Conservation (phyloP, 345 rosid genomes). For the Clausena lansium region DNA sequence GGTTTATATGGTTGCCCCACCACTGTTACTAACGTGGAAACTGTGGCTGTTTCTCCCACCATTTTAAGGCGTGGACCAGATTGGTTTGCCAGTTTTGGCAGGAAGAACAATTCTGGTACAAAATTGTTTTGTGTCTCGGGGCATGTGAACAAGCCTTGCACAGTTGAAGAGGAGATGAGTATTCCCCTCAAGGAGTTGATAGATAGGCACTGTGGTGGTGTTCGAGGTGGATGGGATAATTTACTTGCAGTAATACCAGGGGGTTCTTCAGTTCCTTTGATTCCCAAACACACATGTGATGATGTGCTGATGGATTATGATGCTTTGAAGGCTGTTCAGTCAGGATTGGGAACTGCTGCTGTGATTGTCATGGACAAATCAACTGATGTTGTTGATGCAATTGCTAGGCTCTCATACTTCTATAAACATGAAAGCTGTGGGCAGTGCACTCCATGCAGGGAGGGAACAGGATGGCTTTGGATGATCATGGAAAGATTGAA, state of each 20-base stretch:
- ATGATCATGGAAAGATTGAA: constrained; percentile 98
- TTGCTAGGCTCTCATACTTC: constrained; percentile 94
- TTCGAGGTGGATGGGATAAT: constrained; percentile 98
- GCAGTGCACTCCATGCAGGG: constrained; percentile 98
- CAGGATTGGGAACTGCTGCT: constrained; percentile 94
- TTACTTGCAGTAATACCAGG: constrained; percentile 94
- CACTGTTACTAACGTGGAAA: constrained; percentile 95
- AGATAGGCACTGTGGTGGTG: constrained; percentile 95
- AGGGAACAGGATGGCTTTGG: constrained; percentile 99
- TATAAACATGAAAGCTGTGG: constrained; percentile 99
- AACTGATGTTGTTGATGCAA: constrained; percentile 97
- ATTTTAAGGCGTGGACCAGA: constrained; percentile 96
- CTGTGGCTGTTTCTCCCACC: constrained; percentile 96
- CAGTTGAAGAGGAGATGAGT: constrained; percentile 97
- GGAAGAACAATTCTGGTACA: constrained; percentile 93
- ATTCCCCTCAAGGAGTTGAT: constrained; percentile 88
- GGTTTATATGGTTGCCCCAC: constrained; percentile 97
- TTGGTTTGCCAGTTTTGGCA: constrained; percentile 98
- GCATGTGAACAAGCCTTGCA: constrained; percentile 94
- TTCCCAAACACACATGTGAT: constrained; percentile 81
- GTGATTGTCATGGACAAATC: constrained; percentile 99
- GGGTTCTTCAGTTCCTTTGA: constrained; percentile 89
- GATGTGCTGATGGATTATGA: constrained; percentile 97
- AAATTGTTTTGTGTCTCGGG: constrained; percentile 84
- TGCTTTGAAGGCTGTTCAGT: constrained; percentile 94